Base-by-base conservation (phyloP, 441 rosid species). In the Croton setiger region DNA sequence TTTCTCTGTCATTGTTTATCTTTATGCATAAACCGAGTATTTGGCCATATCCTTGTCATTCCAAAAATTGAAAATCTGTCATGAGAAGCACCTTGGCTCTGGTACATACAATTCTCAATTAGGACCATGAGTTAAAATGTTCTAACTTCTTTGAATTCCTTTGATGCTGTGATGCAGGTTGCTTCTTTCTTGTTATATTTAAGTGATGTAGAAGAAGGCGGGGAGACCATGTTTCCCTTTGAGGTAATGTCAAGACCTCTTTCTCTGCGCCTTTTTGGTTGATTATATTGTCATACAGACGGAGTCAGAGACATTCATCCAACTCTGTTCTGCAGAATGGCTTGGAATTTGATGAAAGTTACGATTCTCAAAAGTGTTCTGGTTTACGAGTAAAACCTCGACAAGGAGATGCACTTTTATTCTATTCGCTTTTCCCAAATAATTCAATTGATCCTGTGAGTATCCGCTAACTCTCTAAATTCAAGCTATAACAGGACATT, bases 221-320 rank as follows among this genome's bases (percentile, higher is more conserved):
- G 92, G 48, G 91, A 88, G 69, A 88, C 93, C 7, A 74, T 81
- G 77, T 88, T 86, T 69, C 92, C 96, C 4, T 78, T 75, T 57
- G 92, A 86, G 92, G 88, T 85, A 84, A 53, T 64, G 47, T 68
- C 31, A 12, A 23, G 39, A 13, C 4, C 41, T 69, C 66, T 17
- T 36, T 33, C 55, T 17, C 31, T 31, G 10, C 51, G 9, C 23
- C 31, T 53, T 41, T 59, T 61, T 44, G 37, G 21, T 45, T 44
- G 59, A 17, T 60, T 18, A 0, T 51, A 27, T 49, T 35, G 45
- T 65, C 11, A 2, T 12, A 41, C 35, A 33, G 43, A 57, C 27
- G 18, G 54, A 33, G 52, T 53, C 58, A 27, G 54, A 33, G 52
- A 58, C 58, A 39, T n/a, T 54, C 64, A 56, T 45, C n/a, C 8